Base-by-base conservation (phyloP, 2,329 filamentous ascomycete species). In the Epichloe sp. region DNA sequence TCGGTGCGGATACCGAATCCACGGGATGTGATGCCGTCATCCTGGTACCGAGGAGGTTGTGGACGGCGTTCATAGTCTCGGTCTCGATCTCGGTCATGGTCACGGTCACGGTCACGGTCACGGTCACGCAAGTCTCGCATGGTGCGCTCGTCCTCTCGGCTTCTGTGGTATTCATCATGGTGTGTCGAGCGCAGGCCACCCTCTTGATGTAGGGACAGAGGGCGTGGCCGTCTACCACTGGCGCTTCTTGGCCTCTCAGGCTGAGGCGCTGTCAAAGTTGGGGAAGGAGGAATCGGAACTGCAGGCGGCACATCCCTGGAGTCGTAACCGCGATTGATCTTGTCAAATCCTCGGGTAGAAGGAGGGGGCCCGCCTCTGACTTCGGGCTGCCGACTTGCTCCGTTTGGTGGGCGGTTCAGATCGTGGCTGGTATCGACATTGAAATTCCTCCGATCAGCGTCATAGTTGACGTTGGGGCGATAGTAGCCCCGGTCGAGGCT, bases 321-420 rank as follows among this genome's bases (percentile, higher is more conserved):
- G 23, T 77, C 75, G 54, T 78, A 79, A 6, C 68, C 45, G 52
- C 76, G 70, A 57, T 78, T 78, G 55, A 86, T 78, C 65, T 80
- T 85, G 58, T 88, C 85, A 56, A 88, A 80, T 0, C 82, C 85
- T 57, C 83, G 74, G 3, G 80, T 86, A 5, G 82, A 79, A 4
- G 83, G 83, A 10, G 86, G 85, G 84, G 84, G 85, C 0, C 76
- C 74, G 35, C 75, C 64, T 23, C 67, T 60, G 42, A 57, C 62
- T 14, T 75, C 72, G 52, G 71, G 68, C 6, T 61, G 62, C 5
- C 65, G 64, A 53, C 55, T 63, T 15, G 57, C 59, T 47, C 60
- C 58, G 48, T 69, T 70, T 53, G 72, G 74, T 31, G 65, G 66
- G 19, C 72, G 73, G 48, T 61, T 63, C 19, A 71, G 55, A 50